Conservation (phyloP, 257 asterid species). For the Nicotiana knightiana region DNA sequence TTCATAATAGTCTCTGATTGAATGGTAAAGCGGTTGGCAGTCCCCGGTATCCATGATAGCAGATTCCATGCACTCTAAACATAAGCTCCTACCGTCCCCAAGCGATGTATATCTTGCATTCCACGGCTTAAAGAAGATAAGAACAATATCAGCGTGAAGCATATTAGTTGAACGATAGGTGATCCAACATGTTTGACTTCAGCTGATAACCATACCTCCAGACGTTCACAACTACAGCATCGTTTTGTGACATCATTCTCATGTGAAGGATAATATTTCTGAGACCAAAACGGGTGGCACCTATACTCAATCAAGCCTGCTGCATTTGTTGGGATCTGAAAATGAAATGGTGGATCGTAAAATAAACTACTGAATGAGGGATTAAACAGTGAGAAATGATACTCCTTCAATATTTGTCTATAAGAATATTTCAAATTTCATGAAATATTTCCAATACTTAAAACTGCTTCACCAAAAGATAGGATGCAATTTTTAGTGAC, state of each 20-base stretch:
- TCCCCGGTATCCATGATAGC: slow-evolving; percentile 95
- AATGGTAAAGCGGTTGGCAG: slow-evolving; percentile 78
- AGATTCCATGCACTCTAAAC: slow-evolving; percentile 93
- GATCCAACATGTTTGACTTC: background rate
- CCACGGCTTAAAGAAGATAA: slow-evolving; percentile 40
- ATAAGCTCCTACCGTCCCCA: slow-evolving; percentile 80
- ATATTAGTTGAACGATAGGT: background rate
- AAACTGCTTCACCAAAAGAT: background rate
- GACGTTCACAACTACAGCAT: slow-evolving; percentile 96
- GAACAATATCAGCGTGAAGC: background rate
- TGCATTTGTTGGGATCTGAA: slow-evolving; percentile 80
- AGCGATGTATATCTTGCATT: slow-evolving; percentile 57
- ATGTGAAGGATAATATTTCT: slow-evolving; percentile 89
- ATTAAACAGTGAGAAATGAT: background rate
- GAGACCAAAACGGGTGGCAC: slow-evolving; percentile 96
- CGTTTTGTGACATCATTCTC: slow-evolving; percentile 78
- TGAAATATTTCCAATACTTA: background rate
- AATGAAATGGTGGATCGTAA: background rate
- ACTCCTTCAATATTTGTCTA: background rate
- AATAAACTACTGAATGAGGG: background rate
- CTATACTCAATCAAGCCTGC: slow-evolving; percentile 90
- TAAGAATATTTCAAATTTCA: background rate
- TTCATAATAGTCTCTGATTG: slow-evolving; percentile 90
- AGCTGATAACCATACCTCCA: slow-evolving; percentile 51
- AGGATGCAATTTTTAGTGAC: background rate